phyloP scores from a whole-genome alignment of 2,329 filamentous ascomycete genomes.

The Ploettnerulaceae sp. region DNA sequence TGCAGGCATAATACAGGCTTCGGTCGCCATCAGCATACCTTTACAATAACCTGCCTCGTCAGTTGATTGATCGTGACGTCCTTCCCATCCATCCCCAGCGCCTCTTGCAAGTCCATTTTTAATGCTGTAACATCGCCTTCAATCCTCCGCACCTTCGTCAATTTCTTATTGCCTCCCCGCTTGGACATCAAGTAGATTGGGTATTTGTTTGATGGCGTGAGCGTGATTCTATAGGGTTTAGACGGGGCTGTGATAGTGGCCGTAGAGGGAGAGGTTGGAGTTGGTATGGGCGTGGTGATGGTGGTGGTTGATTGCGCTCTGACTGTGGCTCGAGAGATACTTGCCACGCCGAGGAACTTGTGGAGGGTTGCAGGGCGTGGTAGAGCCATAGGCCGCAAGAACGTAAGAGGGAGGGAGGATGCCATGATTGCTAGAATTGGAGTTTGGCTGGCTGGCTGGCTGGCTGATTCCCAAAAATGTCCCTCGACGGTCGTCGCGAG shows the following conservation, averaged over 20 bases:
- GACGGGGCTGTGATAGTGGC: conserved; percentile 12
- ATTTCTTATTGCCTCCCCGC: conserved; percentile 68
- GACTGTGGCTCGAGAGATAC: neutral
- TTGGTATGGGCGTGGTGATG: conserved; percentile 13
- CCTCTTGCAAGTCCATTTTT: conserved; percentile 55
- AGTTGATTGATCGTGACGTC: conserved; percentile 46
- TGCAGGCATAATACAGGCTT: neutral
- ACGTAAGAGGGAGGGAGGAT: conserved; percentile 27
- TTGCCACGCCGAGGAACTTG: conserved; percentile 24
- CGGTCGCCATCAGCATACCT: conserved; percentile 43
- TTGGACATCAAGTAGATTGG: conserved; percentile 73
- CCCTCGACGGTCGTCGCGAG: conserved; percentile 3
- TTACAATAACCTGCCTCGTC: conserved; percentile 71
- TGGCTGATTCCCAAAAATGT: neutral
- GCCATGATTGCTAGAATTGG: conserved; percentile 11
- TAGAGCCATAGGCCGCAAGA: conserved; percentile 32
- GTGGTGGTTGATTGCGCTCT: conserved; percentile 15
- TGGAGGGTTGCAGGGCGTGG: conserved; percentile 30
- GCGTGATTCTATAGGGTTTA: conserved; percentile 51
- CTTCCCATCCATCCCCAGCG: conserved; percentile 49
- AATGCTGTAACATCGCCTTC: conserved; percentile 66
- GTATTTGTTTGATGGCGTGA: conserved; percentile 65
- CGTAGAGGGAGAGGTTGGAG: neutral
- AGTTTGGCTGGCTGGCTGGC: neutral
- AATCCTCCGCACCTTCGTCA: conserved; percentile 74